Conservation (phyloP, 2,329 filamentous ascomycete genomes). For the Atkinsonella hypoxylon region DNA sequence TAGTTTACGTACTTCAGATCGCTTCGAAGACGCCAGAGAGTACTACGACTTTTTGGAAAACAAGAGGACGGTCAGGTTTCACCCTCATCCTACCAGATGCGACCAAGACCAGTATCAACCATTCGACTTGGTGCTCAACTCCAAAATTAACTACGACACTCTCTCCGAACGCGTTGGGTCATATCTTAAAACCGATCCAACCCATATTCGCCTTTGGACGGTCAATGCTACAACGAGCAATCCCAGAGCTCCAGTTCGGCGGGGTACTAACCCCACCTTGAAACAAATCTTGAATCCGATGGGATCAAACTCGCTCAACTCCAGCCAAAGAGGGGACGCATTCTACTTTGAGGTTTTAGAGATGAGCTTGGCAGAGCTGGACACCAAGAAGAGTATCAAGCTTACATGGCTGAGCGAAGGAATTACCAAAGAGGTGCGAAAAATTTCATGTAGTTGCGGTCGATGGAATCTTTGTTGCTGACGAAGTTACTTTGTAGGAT, state of each 20-base stretch:
- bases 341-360: slow-evolving; percentile 90
- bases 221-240: slow-evolving; percentile 67
- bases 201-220: slow-evolving; percentile 84
- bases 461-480: background rate
- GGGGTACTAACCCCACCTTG: slow-evolving; percentile 57
- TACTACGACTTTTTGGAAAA: slow-evolving; percentile 93
- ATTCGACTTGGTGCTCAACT: slow-evolving; percentile 70
- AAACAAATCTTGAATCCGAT: slow-evolving; percentile 66
- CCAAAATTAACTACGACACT: slow-evolving; percentile 82
- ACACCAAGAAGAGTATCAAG: slow-evolving; percentile 81
- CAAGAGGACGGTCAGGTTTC: slow-evolving; percentile 67
- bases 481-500: slow-evolving; percentile 39
- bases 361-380: slow-evolving; percentile 84
- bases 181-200: slow-evolving; percentile 63
- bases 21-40: slow-evolving; percentile 59
- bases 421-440: slow-evolving; percentile 68
- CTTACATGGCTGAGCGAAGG: slow-evolving; percentile 81
- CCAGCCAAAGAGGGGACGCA: slow-evolving; percentile 60
- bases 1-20: slow-evolving; percentile 28
- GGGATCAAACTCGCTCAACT: slow-evolving; percentile 54
- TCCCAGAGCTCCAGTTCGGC: slow-evolving; percentile 67
- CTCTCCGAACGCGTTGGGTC: slow-evolving; percentile 75
- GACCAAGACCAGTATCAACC: slow-evolving; percentile 46
- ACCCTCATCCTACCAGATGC: slow-evolving; percentile 49
- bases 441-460: background rate